Conservation (phyloP, 495 filamentous ascomycete species). For the Tuber indicum region DNA sequence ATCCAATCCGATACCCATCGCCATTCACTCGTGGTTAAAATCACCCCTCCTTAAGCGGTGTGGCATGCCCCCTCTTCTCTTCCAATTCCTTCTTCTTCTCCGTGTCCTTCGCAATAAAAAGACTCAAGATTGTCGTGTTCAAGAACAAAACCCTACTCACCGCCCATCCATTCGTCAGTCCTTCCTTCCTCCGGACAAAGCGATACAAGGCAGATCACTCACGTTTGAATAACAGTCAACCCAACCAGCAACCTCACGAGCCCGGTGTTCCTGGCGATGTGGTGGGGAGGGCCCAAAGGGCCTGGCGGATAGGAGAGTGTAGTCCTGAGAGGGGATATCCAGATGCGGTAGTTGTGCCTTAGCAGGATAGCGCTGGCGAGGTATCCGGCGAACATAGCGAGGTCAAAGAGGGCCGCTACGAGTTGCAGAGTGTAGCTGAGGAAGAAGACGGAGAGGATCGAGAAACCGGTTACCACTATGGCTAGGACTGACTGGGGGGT, state of each 20-base stretch:
- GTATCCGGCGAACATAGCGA: conserved; percentile 39
- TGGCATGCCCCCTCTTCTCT: conserved; percentile 7
- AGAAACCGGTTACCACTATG: conserved; percentile 30
- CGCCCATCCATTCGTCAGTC: not conserved
- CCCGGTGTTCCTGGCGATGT: not conserved
- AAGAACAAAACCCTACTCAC: conserved; percentile 30
- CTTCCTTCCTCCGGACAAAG: not conserved
- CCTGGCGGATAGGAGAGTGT: conserved; percentile 3
- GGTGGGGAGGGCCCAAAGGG: not conserved
- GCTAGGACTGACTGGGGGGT: conserved; percentile 31
- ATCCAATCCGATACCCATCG: not conserved
- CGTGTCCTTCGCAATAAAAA: conserved; percentile 16
- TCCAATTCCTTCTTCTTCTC: not conserved
- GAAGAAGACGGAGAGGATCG: conserved; percentile 37
- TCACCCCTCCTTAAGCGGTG: not conserved
- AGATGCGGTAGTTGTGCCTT: conserved; percentile 31
- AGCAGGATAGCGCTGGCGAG: conserved; percentile 32
- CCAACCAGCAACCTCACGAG: conserved; percentile 29
- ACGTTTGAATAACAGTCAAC: conserved; percentile 33
- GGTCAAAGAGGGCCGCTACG: conserved; percentile 36
- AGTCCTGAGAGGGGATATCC: conserved; percentile 20
- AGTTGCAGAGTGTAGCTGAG: conserved; percentile 32
- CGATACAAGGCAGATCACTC: not conserved
- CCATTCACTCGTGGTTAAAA: not conserved
- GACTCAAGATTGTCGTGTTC: conserved; percentile 26